phyloP scores from a whole-genome alignment of 768 basidiomycete genomes.

The Pilatotrama ljubarskyi region DNA sequence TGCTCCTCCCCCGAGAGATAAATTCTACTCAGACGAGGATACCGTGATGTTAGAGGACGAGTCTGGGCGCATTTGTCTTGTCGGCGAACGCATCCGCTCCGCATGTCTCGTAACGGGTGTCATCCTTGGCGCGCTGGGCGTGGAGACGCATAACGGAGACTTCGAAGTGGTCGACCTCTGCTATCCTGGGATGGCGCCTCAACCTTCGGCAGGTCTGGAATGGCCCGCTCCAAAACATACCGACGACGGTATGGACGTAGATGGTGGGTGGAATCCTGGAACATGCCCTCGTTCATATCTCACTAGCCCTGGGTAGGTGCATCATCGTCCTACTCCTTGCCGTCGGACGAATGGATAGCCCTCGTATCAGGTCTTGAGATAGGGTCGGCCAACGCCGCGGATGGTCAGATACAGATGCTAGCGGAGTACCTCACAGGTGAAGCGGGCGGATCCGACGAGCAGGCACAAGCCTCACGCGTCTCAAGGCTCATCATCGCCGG shows the following conservation, averaged over 20 bases:
- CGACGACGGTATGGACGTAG: conserved; percentile 62
- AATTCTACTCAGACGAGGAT: conserved; percentile 79
- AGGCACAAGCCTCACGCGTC: conserved; percentile 65
- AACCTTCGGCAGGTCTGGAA: conserved; percentile 35
- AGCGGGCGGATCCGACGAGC: conserved; percentile 67
- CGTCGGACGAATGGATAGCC: conserved; percentile 76
- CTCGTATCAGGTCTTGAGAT: conserved; percentile 84
- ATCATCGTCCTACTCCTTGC: neutral
- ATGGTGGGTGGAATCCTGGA: conserved; percentile 44
- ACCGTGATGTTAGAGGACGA: conserved; percentile 93
- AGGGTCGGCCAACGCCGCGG: conserved; percentile 59
- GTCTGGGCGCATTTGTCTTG: conserved; percentile 86
- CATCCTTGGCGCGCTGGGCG: conserved; percentile 85
- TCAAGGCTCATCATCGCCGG: conserved; percentile 88
- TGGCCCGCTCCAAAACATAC: conserved; percentile 19
- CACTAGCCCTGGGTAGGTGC: no score
- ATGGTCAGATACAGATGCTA: conserved; percentile 82
- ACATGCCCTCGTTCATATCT: neutral
- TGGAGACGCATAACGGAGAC: conserved; percentile 86
- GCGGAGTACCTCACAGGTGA: conserved; percentile 89
- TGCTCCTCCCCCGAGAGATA: conserved; percentile 72
- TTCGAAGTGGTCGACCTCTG: conserved; percentile 93
- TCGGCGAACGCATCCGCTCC: conserved; percentile 67
- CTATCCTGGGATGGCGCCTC: conserved; percentile 79
- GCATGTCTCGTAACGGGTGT: conserved; percentile 85